Base-by-base conservation (phyloP, 352 stramenopile species). In the Globisporangium orthogonon region DNA sequence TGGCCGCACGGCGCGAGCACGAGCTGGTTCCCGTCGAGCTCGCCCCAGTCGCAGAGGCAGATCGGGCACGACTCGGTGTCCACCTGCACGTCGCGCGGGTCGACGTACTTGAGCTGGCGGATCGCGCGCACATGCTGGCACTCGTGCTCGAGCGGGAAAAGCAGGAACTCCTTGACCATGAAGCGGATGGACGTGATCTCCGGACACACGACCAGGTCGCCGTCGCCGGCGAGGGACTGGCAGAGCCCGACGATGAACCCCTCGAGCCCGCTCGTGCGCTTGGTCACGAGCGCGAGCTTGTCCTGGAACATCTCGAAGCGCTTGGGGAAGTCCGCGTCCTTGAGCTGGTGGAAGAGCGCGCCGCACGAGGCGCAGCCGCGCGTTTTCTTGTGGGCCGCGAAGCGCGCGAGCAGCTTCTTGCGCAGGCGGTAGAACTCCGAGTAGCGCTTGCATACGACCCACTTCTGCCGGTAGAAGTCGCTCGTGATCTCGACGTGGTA, bases 381-480 rank as follows among this genome's bases (percentile, higher is more conserved):
- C 23, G 69, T 49, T 55, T 90, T 90, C 51, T 75, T 76, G 62
- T 94, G 84, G 9, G 68, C 62, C 4, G 70, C 60, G 9, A 94
- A 69, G 43, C 74, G 72, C 14, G 76, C 69, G 6, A 94, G 66
- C 28, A 94, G 43, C 11, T 70, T 71, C 65, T 94, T 94, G 53
- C 84, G 84, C 18, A 94, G 64, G 5, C 84, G 79, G 56, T 94
- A 83, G 61, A 94, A 87, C 63, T 94, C 84, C 23, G 84, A 94
- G 66, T 90, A 94, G 47, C 84, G 82, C 64, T 94, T 91, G 74
- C 84, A 94, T 13, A 90, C 84, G 59, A 94, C 76, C 84, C 84
- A 94, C 61, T 89, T 89, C 60, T 94, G 84, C 61, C 91, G 90
- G 79, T 94, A 94, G 62, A 77, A 94, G 54, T 94, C 84, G 65